Base-by-base conservation (phyloP, 2,329 filamentous ascomycete species). In the Nemania sp. region DNA sequence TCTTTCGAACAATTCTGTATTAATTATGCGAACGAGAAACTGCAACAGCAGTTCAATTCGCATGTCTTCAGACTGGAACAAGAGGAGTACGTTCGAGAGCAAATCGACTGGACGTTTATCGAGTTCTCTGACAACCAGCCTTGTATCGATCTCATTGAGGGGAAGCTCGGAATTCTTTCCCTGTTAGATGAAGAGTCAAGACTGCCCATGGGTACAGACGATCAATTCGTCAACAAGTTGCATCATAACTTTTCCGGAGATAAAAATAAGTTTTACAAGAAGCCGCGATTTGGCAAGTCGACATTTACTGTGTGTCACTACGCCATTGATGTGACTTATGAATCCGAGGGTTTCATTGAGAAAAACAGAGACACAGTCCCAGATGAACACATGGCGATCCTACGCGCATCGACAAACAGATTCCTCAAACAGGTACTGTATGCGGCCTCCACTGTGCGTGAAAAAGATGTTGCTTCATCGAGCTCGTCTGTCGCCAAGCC, bases 1-100 rank as follows among this genome's bases (percentile, higher is more conserved):
- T 99, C 95, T 0, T 99, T 99, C 71, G 95, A 99, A 76, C 95
- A 99, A 76, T 99, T 99, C 78, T 99, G 95, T 79, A 99, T 99
- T 85, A 99, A 99, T 78, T 99, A 99, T 73, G 95, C 95, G 78
- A 99, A 99, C 77, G 95, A 99, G 78, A 99, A 99, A 79, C 81
- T 99, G 56, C 95, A 99, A 75, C 95, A 99, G 76, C 94, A 98
- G 75, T 99, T 99, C 82, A 99, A 99, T 78, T 92, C 96, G 75
- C 95, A 99, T 73, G 95, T 99, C 37, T 99, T 99, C 85, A 97
- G 98, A 77, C 85, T 99, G 20, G 95, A 99, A 76, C 95, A 99
- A 75, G 95, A 99, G 75, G 95, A 99, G 77, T 99, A 99, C 74
- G 85, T 97, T 42, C 87, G 89, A 57, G 95, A 99, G 78, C 83